Base-by-base conservation (phyloP, 2,329 filamentous ascomycete genomes). In the Nannizzia gypsea region DNA sequence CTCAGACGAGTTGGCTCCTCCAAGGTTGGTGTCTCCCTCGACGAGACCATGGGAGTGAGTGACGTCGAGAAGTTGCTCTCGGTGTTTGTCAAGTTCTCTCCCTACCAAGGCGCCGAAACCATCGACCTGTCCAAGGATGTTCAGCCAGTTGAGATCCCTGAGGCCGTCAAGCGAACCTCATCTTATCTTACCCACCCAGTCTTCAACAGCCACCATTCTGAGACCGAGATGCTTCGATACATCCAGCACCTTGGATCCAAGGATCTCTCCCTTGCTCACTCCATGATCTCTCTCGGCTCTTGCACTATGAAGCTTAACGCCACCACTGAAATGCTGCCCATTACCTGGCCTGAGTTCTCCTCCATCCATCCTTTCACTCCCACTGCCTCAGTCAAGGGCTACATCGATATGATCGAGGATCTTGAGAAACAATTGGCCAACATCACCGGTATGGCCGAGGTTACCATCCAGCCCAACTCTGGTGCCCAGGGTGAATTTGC, bases 271-370 rank as follows among this genome's bases (percentile, higher is more conserved):
- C 80, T 96, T 3, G 89, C 91, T 1, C 92, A 97, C 76, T 96
- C 91, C 15, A 97, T 97, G 92, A 97, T 97, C 63, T 90, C 92
- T 1, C 82, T 97, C 1, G 92, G 92, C 20, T 96, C 92, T 1
- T 97, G 92, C 79, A 97, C 92, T 13, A 97, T 97, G 92, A 97
- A 97, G 80, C 84, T 96, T 58, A 96, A 96, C 72, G 89, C 88
- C 46, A 93, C 91, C 2, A 89, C 89, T 0, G 90, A 96, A 77
- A 96, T 97, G 92, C 82, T 88, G 15, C 87, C 91, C 6, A 81
- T 96, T 59, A 88, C 88, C 0, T 86, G 85, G 75, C 83, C 85
- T 0, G 83, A 86, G 56, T 89, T 91, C 68, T 82, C 88, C 46
- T 83, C 86, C 63, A 80, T 95, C 36, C 92, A 97, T 74, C 92